phyloP scores from a whole-genome alignment of 2,329 filamentous ascomycete species.

The Thelonectria olida region DNA sequence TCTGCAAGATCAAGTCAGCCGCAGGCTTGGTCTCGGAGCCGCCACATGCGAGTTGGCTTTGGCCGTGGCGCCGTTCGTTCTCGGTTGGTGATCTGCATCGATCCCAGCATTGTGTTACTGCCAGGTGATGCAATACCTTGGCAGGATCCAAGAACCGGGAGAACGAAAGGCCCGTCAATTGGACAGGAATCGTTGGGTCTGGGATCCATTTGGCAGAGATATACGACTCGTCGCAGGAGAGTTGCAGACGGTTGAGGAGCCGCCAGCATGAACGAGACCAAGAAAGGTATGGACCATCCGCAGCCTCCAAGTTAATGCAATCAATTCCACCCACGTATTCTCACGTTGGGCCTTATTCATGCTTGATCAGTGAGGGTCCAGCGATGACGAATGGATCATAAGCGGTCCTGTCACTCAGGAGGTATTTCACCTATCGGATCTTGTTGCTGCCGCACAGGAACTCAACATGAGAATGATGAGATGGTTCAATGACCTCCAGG shows the following conservation, averaged over 20 bases:
- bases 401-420: too few species aligned
- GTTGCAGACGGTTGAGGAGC: neutral
- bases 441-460: too few species aligned
- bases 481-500: too few species aligned
- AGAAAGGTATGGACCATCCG: neutral
- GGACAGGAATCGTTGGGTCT: conserved; percentile 1
- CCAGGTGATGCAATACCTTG: conserved; percentile 4
- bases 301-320: neutral
- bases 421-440: too few species aligned
- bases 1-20: neutral
- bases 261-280: neutral
- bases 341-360: neutral
- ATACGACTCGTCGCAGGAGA: neutral
- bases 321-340: neutral
- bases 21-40: neutral
- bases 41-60: neutral
- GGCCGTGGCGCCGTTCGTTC: neutral
- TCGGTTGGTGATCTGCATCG: conserved; percentile 6
- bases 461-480: too few species aligned
- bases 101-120: conserved; percentile 5
- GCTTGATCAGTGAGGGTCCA: neutral
- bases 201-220: neutral
- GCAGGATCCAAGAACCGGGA: conserved; percentile 4
- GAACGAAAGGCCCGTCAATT: neutral
- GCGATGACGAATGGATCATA: neutral